Percentiles rank a stretch among this genome's conserved stretches.
Evolutionary conservation across 441 rosid genomes (phyloP).

Genomic region (Croton laevigatus): DNA sequence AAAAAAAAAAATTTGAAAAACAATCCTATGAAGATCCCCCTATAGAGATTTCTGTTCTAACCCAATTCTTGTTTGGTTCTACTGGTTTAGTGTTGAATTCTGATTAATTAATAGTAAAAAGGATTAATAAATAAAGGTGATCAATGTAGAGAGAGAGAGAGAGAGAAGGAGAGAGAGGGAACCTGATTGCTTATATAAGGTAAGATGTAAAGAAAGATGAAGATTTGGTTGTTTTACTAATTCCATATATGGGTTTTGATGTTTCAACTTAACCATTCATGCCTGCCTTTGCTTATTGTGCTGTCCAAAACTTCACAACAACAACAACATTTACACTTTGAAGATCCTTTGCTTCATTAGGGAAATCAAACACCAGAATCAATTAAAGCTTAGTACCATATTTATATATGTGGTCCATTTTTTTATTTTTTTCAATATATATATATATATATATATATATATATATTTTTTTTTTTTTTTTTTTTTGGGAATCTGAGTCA

Average conservation of each 20-base stretch:
- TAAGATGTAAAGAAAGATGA: constrained; percentile 29
- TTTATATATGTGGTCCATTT: constrained; percentile 27
- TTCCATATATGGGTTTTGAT: constrained; percentile 38
- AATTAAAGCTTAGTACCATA: constrained; percentile 36
- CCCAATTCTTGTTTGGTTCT: constrained; percentile 1
- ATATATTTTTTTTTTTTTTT: constrained; percentile 23
- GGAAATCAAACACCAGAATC: constrained; percentile 37
- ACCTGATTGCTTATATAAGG: constrained; percentile 48
- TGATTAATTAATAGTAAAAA: neutral
- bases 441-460: too few relatives aligned
- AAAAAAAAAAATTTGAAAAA: neutral
- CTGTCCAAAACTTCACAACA: constrained; percentile 33
- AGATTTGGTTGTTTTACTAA: constrained; percentile 34
- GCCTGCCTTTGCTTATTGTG: constrained; percentile 31
- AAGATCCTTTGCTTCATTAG: constrained; percentile 51
- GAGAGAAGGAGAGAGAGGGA: constrained; percentile 34
- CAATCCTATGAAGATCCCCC: constrained; percentile 28
- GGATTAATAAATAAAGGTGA: neutral
- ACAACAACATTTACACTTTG: constrained; percentile 29
- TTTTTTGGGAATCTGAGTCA: constrained; percentile 39
- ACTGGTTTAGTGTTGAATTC: neutral
- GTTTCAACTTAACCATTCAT: constrained; percentile 32
- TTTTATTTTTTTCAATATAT: neutral
- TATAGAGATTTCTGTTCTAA: constrained; percentile 19
- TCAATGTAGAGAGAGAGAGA: constrained; percentile 25